Percentiles rank a stretch among this genome's conserved stretches.
Conservation (phyloP, 352 stramenopile genomes). For the Phytophthora pluvialis region DNA sequence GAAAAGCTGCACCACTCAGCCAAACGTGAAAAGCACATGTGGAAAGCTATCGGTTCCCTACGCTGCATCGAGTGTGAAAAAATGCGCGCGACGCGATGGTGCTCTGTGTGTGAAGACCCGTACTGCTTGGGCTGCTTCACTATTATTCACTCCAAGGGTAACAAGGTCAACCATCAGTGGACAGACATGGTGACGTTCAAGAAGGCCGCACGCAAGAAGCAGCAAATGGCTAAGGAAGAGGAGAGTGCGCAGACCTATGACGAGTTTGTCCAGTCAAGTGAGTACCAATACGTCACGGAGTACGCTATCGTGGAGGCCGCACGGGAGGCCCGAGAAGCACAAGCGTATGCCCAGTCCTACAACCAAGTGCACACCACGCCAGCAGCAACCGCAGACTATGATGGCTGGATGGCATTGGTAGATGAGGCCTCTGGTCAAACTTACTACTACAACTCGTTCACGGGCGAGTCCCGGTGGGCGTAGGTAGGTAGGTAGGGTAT, state of each 20-base stretch:
- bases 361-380: conserved; percentile 15
- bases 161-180: conserved; percentile 77
- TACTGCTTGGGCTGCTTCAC: conserved; percentile 85
- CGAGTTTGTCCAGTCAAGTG: conserved; percentile 72
- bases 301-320: conserved; percentile 37
- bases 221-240: conserved; percentile 48
- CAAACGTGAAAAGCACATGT: conserved; percentile 81
- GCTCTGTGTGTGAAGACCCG: conserved; percentile 72
- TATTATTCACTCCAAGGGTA: conserved; percentile 86
- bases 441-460: conserved; percentile 83
- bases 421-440: conserved; percentile 66
- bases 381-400: conserved; percentile 22
- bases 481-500: conserved; percentile 15
- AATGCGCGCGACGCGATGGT: conserved; percentile 84
- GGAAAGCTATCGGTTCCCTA: conserved; percentile 72
- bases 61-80: conserved; percentile 89
- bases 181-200: conserved; percentile 71
- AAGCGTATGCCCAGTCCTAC: conserved; percentile 21
- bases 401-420: conserved; percentile 63
- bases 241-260: conserved; percentile 78
- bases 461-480: conserved; percentile 73
- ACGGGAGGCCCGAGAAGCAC: conserved; percentile 22
- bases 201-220: conserved; percentile 46
- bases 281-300: conserved; percentile 83
- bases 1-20: conserved; percentile 73